Evolutionary conservation across 2,329 filamentous ascomycete species (phyloP), one percentile per base, ranked within the genome.

Genomic region (Metarhizium guizhouense): DNA sequence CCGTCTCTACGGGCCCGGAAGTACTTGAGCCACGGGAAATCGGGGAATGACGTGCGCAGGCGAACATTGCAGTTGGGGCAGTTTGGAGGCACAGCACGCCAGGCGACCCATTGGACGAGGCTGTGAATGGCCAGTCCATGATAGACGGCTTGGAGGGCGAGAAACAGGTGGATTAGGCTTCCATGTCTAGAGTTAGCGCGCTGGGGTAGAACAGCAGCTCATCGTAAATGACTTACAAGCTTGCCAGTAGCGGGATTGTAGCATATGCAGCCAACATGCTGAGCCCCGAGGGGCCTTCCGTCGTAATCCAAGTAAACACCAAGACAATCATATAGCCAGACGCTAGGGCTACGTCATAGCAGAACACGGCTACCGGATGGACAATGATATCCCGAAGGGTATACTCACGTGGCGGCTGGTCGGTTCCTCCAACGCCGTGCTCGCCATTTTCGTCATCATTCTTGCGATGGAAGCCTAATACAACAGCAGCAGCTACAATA

Each of bases 201-300:
- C 6, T 42, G 32, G 32, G 32, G 32, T 34, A 11, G 32, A 34
- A 8, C 11, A 14, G 5, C 30, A 7, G 18, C 29, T 45, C n/a
- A 20, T 3, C 6, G 2, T 6, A 10, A 18, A 20, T 42, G 30
- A 61, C 70, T 59, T 64, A 75, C 74, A 74, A 73, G 59, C 70
- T 74, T 38, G 69, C 55, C 32, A 75, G 59, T 47, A 75, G 63
- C 42, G 73, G 73, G 18, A 76, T 67, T 3, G 73, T 75, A 11
- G 68, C 68, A 59, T 75, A 76, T 13, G 73, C 69, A 42, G 71
- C 72, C 36, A 76, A 64, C 72, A 74, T 74, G 45, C 66, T 69
- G 51, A 73, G 57, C 53, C 67, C 64, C 3, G 67, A 62, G 32
- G 64, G 63, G 11, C 56, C 51, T 6, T 62, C 57, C 16, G 62